phyloP scores from a whole-genome alignment of 1,139 yeast genomes.

The Magnusiomyces paraingens region DNA sequence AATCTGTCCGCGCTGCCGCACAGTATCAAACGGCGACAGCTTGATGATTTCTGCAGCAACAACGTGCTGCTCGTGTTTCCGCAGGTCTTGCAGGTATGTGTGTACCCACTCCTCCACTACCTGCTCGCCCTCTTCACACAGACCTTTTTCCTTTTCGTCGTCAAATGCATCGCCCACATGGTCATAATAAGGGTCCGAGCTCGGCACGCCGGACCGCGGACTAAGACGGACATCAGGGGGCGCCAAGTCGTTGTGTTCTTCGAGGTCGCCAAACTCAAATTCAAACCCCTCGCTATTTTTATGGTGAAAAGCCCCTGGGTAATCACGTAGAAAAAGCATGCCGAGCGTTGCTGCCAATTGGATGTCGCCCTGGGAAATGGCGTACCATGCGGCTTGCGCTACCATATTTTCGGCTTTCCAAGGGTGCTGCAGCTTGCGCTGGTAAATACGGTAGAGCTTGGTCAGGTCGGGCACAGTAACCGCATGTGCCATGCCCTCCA shows the following conservation, averaged over 20 bases:
- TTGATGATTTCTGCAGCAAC: slow-evolving; percentile 55
- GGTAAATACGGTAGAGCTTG: slow-evolving; percentile 12
- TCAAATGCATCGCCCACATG: neutral
- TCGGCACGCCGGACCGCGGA: too few relatives aligned
- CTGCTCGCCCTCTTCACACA: slow-evolving; percentile 10
- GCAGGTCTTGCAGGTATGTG: slow-evolving; percentile 52
- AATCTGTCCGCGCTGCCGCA: slow-evolving; percentile 44
- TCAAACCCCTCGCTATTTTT: neutral
- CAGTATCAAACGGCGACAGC: slow-evolving; percentile 37
- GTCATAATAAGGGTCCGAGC: too few relatives aligned
- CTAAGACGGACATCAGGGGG: neutral
- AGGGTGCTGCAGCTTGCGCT: slow-evolving; percentile 38
- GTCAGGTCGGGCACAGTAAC: neutral
- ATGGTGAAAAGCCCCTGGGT: slow-evolving; percentile 28
- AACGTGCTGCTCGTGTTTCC: slow-evolving; percentile 47
- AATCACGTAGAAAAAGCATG: slow-evolving; percentile 46
- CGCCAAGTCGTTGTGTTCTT: neutral
- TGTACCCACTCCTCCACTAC: slow-evolving; percentile 50
- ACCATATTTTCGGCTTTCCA: slow-evolving; percentile 44
- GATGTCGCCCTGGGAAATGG: slow-evolving; percentile 58
- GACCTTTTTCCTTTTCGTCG: slow-evolving; percentile 14
- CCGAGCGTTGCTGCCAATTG: slow-evolving; percentile 56
- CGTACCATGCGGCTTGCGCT: slow-evolving; percentile 46
- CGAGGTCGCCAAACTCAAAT: slow-evolving; percentile 17
- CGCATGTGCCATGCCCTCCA: too few relatives aligned